Evolutionary conservation across 345 rosid genomes (phyloP), one percentile per base, ranked within the genome.

Genomic region (Lepidium sativum): DNA sequence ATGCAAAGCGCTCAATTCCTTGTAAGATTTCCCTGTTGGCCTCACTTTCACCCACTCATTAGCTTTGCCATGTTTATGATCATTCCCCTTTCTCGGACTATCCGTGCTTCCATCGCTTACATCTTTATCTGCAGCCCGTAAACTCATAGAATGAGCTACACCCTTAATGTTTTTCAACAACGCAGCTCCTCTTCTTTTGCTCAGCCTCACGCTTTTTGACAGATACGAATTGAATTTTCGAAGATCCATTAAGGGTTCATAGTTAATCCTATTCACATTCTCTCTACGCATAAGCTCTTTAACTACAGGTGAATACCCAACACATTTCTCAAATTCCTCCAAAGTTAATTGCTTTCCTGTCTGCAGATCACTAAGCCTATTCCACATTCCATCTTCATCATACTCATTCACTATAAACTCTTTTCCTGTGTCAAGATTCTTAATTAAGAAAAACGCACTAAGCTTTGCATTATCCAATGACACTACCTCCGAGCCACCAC

Each of bases 291-390:
- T 90, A 37, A 94, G 79, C 75, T 94, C 97, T 70, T 90, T 90
- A 10, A 91, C 97, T 39, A 88, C 92, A 1, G 92, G 95, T 10
- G 96, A 88, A 76, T 85, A 78, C 0, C 97, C 96, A 0, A 84
- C 95, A 10, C 81, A 78, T 56, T 81, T 90, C 83, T 94, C 97
- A 45, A 91, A 91, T 49, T 94, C 99, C 68, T 94, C 97, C 82
- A 90, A 72, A 2, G 95, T 94, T 16, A 94, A 67, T 32, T 90
- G 86, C 88, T 94, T 88, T 60, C 97, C 99, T 0, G 99, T 94
- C 15, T 94, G 96, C 31, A 94, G 79, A 83, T 94, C 99, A 55
- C 97, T 90, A 13, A 94, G 80, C 74, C 83, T 81, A 63, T 90
- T 94, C 97, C 99, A 94, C 89, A 76, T 83, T n/a, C 96, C 97